Conservation (phyloP, 805 yeast species). For the Middelhovenomyces tepae region DNA sequence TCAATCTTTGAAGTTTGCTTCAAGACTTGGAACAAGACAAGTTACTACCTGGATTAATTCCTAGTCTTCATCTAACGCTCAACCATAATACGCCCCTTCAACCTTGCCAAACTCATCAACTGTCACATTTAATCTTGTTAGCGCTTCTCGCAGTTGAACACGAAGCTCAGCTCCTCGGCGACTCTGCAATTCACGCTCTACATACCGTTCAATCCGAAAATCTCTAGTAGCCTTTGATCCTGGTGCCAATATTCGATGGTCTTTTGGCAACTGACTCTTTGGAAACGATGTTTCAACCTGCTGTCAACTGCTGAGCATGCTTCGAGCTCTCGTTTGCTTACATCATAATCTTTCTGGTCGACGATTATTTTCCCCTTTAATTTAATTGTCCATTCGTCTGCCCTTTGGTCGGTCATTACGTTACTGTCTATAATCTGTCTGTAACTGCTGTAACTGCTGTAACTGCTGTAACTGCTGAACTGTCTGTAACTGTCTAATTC, state of each 20-base stretch:
- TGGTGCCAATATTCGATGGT: slow-evolving; percentile 17
- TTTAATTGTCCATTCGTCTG: slow-evolving; percentile 11
- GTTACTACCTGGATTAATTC: slow-evolving; percentile 36
- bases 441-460: too few species aligned
- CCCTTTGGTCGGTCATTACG: slow-evolving; percentile 3
- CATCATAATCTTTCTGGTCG: slow-evolving; percentile 2
- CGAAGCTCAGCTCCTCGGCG: neutral
- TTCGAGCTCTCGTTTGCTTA: slow-evolving; percentile 1
- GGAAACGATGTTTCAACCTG: too few species aligned
- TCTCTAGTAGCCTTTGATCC: slow-evolving; percentile 18
- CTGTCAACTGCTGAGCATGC: neutral
- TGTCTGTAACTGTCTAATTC: too few species aligned
- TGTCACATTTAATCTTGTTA: slow-evolving; percentile 14
- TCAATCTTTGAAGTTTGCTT: slow-evolving; percentile 53
- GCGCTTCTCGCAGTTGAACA: neutral
- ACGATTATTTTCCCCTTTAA: slow-evolving; percentile 12
- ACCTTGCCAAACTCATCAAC: slow-evolving; percentile 15
- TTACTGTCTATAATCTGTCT: too few species aligned
- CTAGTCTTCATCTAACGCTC: slow-evolving; percentile 10
- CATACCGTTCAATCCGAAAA: slow-evolving; percentile 16
- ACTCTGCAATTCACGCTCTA: too few species aligned
- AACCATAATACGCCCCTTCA: slow-evolving; percentile 17
- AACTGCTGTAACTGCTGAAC: too few species aligned
- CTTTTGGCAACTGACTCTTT: slow-evolving; percentile 13
- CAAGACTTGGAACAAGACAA: slow-evolving; percentile 48